Conservation (phyloP, 2,329 filamentous ascomycete species). For the Paecilomyces fulvus region DNA sequence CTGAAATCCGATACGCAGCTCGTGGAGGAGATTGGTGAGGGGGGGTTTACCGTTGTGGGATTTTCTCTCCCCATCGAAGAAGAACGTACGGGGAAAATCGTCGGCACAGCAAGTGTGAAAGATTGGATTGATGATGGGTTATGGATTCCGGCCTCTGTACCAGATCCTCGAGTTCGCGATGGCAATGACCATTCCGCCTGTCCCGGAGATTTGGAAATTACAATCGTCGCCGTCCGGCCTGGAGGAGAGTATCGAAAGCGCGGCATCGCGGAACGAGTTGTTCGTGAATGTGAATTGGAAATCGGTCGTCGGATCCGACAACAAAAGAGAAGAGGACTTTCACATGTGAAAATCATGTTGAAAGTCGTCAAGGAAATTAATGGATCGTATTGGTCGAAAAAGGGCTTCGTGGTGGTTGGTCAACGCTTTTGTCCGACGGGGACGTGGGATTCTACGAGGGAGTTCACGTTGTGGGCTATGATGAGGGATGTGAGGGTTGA, state of each 20-base stretch:
- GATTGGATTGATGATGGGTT: neutral
- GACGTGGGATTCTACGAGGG: slow-evolving; percentile 1
- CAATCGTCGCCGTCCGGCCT: neutral
- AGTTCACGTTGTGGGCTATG: neutral
- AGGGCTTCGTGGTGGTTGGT: slow-evolving; percentile 7
- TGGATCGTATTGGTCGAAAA: slow-evolving; percentile 10
- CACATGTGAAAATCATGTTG: slow-evolving; percentile 6
- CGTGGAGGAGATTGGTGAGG: neutral
- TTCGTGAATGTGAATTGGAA: neutral
- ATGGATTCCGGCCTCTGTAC: neutral
- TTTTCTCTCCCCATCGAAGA: neutral
- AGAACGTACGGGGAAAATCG: neutral
- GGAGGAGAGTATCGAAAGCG: neutral
- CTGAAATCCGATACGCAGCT: neutral
- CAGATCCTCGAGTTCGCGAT: neutral
- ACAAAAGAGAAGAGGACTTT: neutral
- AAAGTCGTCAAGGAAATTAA: slow-evolving; percentile 8
- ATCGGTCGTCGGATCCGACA: neutral
- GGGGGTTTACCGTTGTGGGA: neutral
- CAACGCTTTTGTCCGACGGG: slow-evolving; percentile 6
- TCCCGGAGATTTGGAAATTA: neutral
- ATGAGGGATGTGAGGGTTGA: neutral
- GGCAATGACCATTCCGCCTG: neutral
- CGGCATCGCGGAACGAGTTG: neutral
- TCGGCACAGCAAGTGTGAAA: neutral